Conservation (phyloP, 345 rosid genomes). For the Hibiscus mutabilis region DNA sequence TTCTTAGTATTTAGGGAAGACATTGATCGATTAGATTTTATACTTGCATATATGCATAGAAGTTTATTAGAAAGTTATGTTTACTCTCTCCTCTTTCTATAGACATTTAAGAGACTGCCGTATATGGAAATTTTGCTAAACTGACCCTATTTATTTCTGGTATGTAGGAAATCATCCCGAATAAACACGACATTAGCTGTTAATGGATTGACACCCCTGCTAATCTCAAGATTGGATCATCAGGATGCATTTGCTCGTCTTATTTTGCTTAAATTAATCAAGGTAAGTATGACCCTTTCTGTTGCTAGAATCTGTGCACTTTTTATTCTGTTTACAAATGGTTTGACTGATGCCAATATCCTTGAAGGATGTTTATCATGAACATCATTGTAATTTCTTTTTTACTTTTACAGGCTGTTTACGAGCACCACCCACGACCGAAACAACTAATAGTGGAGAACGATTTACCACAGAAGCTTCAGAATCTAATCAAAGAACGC, state of each 20-base stretch:
- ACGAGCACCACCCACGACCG: conserved; percentile 98
- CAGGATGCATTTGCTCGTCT: conserved; percentile 99
- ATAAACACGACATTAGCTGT: conserved; percentile 94
- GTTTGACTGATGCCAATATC: not conserved
- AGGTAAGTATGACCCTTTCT: conserved; percentile 33
- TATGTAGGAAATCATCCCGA: conserved; percentile 78
- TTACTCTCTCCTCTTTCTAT: not conserved
- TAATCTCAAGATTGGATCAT: conserved; percentile 82
- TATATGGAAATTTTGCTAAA: not conserved
- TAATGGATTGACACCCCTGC: conserved; percentile 92
- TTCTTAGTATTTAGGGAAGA: not conserved
- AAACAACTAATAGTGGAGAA: conserved; percentile 97
- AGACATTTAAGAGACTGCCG: not conserved
- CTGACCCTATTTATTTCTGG: conserved; percentile 9
- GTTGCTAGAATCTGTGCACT: not conserved
- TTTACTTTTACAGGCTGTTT: conserved; percentile 61
- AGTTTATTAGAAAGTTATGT: not conserved
- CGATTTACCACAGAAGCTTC: conserved; percentile 76
- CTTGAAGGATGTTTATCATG: not conserved
- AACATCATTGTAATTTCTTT: not conserved
- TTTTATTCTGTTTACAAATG: not conserved
- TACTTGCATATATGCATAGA: not conserved
- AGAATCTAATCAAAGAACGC: conserved; percentile 87
- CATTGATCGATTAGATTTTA: not conserved
- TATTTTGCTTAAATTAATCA: conserved; percentile 84